A percentile compares a stretch with the other conserved stretches of the same genome.
Evolutionary conservation across 192 early-diverging fungal genomes (phyloP).

Genomic region (Funneliformis geosporum): DNA sequence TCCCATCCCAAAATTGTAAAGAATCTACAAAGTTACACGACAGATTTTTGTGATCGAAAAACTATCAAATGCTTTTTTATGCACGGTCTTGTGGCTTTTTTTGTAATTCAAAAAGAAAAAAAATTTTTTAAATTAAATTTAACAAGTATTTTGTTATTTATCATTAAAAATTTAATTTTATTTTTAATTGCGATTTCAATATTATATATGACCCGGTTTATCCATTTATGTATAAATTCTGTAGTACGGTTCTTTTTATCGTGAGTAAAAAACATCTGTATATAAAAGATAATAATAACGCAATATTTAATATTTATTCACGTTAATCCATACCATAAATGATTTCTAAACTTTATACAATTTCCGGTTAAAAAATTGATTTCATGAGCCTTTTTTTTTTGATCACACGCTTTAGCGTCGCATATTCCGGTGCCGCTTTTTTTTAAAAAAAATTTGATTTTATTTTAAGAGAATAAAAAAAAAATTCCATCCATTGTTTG

Average conservation of each 20-base stretch:
- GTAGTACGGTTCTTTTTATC: background rate
- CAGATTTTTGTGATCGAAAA: background rate
- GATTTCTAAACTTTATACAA: background rate
- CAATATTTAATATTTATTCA: background rate
- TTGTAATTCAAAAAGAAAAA: too few species aligned
- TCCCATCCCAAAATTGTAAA: background rate
- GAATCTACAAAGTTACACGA: background rate
- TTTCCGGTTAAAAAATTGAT: background rate
- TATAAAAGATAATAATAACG: background rate
- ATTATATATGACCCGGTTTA: background rate
- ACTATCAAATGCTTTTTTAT: background rate
- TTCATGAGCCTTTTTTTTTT: background rate
- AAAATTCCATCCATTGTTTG: background rate
- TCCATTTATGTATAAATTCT: background rate
- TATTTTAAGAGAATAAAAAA: too few species aligned
- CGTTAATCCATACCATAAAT: background rate
- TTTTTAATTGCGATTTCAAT: too few species aligned
- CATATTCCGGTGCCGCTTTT: background rate
- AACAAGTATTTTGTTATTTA: too few species aligned
- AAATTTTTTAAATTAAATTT: too few species aligned
- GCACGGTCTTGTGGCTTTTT: background rate
- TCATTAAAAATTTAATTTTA: too few species aligned
- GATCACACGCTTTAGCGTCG: background rate
- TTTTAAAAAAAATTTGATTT: background rate
- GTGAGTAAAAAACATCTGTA: background rate